These are phyloP conservation scores for Cladosporium colombiae DNA, from an alignment of 2,329 filamentous ascomycete species.

Conservation along the genomic window DNA sequence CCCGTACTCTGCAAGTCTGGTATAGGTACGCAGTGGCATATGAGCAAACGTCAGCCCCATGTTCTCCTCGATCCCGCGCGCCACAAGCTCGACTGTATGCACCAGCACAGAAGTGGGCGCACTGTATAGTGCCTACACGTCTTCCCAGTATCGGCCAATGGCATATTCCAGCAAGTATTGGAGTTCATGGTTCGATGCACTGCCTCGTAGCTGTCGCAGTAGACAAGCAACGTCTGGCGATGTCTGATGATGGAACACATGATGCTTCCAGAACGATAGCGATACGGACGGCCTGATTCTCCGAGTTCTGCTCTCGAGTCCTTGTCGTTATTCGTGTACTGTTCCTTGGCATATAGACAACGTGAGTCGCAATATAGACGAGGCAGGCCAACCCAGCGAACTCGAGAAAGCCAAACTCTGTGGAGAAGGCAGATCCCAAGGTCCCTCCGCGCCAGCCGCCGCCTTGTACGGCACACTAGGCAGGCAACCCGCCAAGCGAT, in stretches of 20 bases:
- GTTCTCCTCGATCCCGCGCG: constrained; percentile 9
- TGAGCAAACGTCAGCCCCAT: constrained; percentile 16
- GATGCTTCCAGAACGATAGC: not conserved
- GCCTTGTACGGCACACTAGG: not conserved
- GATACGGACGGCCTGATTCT: not conserved
- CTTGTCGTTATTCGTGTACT: not conserved
- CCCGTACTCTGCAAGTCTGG: constrained; percentile 6
- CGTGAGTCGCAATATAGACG: constrained; percentile 2
- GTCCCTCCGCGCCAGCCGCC: constrained; percentile 5
- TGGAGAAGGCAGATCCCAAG: not conserved
- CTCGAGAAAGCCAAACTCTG: constrained; percentile 5
- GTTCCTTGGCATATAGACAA: not conserved
- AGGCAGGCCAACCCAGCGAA: not conserved
- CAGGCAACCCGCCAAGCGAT: not conserved
- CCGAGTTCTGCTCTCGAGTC: not conserved
- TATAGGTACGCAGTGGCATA: constrained; percentile 9
- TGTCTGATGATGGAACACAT: not conserved
- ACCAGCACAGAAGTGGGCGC: constrained; percentile 4
- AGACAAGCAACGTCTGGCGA: not conserved
- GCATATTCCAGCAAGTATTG: not conserved
- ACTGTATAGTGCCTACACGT: not conserved
- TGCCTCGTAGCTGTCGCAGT: not conserved
- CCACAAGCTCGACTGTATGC: constrained; percentile 11
- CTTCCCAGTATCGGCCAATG: not conserved
- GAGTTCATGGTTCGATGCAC: not conserved